phyloP scores from a whole-genome alignment of 2,329 filamentous ascomycete genomes.

The Pseudocercospora crystallina region DNA sequence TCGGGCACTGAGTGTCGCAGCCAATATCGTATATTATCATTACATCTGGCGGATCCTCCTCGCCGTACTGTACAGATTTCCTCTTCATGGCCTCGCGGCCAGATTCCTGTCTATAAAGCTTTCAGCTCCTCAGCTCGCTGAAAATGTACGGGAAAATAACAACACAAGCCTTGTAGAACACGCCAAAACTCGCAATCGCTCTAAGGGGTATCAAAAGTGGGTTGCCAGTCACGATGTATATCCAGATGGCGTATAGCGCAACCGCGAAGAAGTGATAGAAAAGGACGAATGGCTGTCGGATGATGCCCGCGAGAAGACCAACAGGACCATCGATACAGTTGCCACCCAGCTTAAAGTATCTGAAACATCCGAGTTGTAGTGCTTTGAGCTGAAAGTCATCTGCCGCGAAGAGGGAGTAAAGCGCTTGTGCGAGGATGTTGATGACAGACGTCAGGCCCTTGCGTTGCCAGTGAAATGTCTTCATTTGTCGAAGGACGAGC shows the following conservation, averaged over 20 bases:
- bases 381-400: constrained; percentile 73
- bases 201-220: constrained; percentile 40
- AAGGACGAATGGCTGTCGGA: constrained; percentile 73
- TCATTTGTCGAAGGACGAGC: constrained; percentile 67
- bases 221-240: constrained; percentile 53
- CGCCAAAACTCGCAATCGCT: constrained; percentile 41
- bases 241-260: constrained; percentile 82
- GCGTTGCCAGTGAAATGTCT: constrained; percentile 79
- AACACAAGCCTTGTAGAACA: constrained; percentile 53
- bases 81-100: too few species aligned
- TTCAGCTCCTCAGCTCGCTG: constrained; percentile 35
- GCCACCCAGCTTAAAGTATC: constrained; percentile 77
- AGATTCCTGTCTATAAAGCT: too few species aligned
- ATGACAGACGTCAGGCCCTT: constrained; percentile 83
- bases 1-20: too few species aligned
- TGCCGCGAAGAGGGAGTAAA: constrained; percentile 89
- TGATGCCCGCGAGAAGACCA: constrained; percentile 77
- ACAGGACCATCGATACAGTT: constrained; percentile 75
- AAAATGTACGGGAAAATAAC: constrained; percentile 55
- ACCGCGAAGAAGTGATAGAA: constrained; percentile 95
- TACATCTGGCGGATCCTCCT: too few species aligned
- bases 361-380: constrained; percentile 87
- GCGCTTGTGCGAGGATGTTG: constrained; percentile 94
- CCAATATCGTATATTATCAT: too few species aligned
- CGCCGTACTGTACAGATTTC: too few species aligned